Evolutionary conservation across 305 asterid genomes (phyloP).

Genomic region (Coffea humblotiana): DNA sequence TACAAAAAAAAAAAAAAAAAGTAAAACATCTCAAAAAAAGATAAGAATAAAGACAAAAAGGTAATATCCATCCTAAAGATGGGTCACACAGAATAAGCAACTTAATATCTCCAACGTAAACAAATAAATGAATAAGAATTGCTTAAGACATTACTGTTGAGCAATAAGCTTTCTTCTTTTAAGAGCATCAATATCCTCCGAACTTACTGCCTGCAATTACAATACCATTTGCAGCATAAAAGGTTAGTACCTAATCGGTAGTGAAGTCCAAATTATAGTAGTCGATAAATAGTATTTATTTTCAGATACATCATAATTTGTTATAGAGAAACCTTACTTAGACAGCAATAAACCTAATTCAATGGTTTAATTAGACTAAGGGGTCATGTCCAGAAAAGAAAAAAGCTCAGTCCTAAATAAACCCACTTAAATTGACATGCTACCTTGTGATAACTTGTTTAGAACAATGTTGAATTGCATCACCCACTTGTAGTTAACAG

Average conservation of each 20-base stretch:
- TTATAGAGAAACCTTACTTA: not conserved
- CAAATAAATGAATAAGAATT: not conserved
- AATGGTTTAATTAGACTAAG: too few species aligned
- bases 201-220: constrained; percentile 54
- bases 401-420: not conserved
- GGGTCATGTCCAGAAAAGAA: not conserved
- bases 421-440: not conserved
- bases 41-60: not conserved
- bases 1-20: constrained; percentile 30
- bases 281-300: not conserved
- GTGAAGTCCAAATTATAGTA: not conserved
- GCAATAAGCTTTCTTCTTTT: constrained; percentile 74
- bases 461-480: not conserved
- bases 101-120: not conserved
- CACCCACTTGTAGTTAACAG: not conserved
- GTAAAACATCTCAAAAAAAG: constrained; percentile 9
- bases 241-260: not conserved
- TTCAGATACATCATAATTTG: not conserved
- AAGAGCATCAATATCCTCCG: constrained; percentile 75
- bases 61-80: not conserved
- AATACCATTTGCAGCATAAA: constrained; percentile 9
- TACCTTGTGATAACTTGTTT: not conserved
- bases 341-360: not conserved
- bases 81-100: not conserved
- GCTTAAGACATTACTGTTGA: constrained; percentile 53